A percentile compares a stretch with the other conserved stretches of the same genome.
Evolutionary conservation across 768 basidiomycete genomes (phyloP).

Genomic region (Leccinum sublutescens): DNA sequence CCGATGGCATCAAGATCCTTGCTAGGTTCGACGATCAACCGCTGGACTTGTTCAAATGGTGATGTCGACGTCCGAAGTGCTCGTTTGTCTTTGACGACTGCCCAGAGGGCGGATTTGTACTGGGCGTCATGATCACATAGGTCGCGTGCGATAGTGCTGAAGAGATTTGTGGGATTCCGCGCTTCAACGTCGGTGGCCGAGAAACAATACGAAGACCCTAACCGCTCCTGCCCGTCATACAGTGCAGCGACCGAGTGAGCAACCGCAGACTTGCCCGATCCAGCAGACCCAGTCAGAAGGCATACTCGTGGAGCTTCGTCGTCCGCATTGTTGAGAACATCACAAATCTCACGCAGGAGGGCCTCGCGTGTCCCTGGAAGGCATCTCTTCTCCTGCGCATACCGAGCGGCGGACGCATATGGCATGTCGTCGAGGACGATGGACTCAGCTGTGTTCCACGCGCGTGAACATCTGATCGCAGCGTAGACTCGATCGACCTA

Average conservation of each 20-base stretch:
- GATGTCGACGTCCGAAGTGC: too few species aligned
- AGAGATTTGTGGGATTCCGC: not conserved
- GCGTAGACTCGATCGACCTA: not conserved
- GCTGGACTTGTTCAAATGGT: not conserved
- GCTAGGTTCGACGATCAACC: not conserved
- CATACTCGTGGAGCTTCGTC: too few species aligned
- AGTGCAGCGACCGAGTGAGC: not conserved
- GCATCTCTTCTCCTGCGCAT: not conserved
- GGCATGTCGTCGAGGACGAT: too few species aligned
- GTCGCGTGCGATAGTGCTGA: not conserved
- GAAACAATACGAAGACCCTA: not conserved
- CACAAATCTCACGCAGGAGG: not conserved
- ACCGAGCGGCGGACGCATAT: not conserved
- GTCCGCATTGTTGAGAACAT: too few species aligned
- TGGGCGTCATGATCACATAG: too few species aligned
- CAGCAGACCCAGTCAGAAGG: too few species aligned
- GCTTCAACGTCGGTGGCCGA: not conserved
- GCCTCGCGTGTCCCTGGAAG: not conserved
- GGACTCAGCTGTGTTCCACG: too few species aligned
- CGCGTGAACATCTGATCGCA: not conserved
- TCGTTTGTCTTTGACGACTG: too few species aligned
- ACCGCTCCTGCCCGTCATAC: not conserved
- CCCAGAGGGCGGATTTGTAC: too few species aligned
- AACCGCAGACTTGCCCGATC: not conserved
- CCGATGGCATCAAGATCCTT: not conserved